These are phyloP conservation scores for Kalaharituber pfeilii DNA, from an alignment of 2,329 filamentous ascomycete genomes.

Conservation along the genomic window DNA sequence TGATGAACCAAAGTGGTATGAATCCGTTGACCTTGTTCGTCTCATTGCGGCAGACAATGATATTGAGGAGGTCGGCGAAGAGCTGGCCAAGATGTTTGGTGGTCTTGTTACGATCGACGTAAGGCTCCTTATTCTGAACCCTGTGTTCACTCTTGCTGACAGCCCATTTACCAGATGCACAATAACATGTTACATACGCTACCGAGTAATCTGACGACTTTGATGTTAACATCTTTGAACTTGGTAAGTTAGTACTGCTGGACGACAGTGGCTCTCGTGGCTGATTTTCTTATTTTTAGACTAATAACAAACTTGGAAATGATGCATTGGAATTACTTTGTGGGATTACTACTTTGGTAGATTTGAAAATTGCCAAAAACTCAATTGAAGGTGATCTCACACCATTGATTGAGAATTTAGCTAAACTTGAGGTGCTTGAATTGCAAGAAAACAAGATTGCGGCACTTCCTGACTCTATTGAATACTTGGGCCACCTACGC, in stretches of 20 bases:
- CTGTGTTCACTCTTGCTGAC: constrained; percentile 25
- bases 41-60: constrained; percentile 85
- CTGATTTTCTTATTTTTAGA: constrained; percentile 31
- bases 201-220: constrained; percentile 55
- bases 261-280: not conserved
- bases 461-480: constrained; percentile 48
- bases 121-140: constrained; percentile 47
- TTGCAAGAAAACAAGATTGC: constrained; percentile 64
- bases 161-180: constrained; percentile 59
- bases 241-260: constrained; percentile 38
- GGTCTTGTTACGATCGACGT: constrained; percentile 17
- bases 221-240: constrained; percentile 67
- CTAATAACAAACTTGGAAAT: constrained; percentile 63
- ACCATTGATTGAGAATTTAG: constrained; percentile 43
- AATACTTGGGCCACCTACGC: constrained; percentile 50
- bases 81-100: constrained; percentile 21
- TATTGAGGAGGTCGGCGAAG: constrained; percentile 53
- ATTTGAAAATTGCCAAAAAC: constrained; percentile 70
- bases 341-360: constrained; percentile 53
- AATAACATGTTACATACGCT: constrained; percentile 59
- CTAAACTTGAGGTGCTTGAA: constrained; percentile 61
- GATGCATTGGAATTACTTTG: constrained; percentile 53
- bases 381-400: constrained; percentile 51
- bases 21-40: constrained; percentile 70
- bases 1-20: constrained; percentile 60